Percentiles rank a stretch among this genome's conserved stretches.
These are phyloP conservation scores for Skeletonema marinoi DNA, from an alignment of 108 stramenopile genomes.

Conservation along the genomic window DNA sequence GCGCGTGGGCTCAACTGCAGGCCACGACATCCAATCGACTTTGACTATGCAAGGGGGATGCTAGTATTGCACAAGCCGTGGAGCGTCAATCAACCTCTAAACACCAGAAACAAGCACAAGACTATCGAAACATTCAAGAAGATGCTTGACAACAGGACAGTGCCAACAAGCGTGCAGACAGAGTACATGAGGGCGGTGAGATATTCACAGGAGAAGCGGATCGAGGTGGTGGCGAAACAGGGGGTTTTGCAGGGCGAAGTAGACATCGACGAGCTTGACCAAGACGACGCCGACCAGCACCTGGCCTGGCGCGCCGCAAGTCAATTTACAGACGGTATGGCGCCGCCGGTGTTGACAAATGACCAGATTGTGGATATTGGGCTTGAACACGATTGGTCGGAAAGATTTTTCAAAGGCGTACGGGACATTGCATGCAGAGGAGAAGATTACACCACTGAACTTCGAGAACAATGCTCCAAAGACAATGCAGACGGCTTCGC, in stretches of 20 bases:
- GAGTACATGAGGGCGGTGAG: background rate
- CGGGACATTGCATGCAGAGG: no score
- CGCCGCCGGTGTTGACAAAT: no score
- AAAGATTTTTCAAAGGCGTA: no score
- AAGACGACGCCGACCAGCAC: background rate
- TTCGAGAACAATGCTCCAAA: no score
- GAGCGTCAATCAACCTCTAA: background rate
- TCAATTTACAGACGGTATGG: background rate
- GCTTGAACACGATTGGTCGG: no score
- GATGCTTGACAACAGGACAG: background rate
- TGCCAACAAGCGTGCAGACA: background rate
- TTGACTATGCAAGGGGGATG: constrained; percentile 20
- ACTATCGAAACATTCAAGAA: background rate
- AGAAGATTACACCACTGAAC: no score
- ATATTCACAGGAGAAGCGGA: background rate
- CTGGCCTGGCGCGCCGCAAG: background rate
- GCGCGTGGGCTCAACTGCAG: constrained; percentile 3
- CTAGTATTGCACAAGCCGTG: constrained; percentile 21
- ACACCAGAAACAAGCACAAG: background rate
- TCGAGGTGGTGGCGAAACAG: background rate
- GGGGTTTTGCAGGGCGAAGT: background rate
- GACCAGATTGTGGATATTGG: no score
- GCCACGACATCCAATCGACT: constrained; percentile 4
- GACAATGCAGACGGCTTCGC: background rate
- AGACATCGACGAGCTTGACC: background rate